Evolutionary conservation across 2,329 filamentous ascomycete genomes (phyloP), one percentile per base, ranked within the genome.

Genomic region (Ophiostoma sp.): DNA sequence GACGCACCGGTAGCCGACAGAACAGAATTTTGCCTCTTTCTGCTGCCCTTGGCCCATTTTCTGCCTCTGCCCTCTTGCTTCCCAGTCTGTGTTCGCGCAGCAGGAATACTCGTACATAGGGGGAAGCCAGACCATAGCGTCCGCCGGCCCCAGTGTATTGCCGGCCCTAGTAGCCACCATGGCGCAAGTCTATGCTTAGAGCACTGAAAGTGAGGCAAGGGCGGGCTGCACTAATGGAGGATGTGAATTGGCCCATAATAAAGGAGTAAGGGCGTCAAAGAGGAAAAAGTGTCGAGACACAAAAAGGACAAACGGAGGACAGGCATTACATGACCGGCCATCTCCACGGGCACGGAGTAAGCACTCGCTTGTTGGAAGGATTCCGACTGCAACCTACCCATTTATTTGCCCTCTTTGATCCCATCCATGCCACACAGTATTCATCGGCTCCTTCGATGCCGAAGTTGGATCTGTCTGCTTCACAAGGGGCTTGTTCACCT

Each of bases 1-100:
- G 49, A 55, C n/a, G 49, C 49, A 55, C 49, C 49, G 49, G 18
- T 55, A 55, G 49, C 49, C 49, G 49, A 55, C 49, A 55, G 3
- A 55, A 6, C 4, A 55, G 7, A 52, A n/a, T 11, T 55, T 36
- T 55, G 8, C 27, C n/a, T 14, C 14, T 55, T 27, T 27, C 18
- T 55, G 5, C 8, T 45, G 7, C 27, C 27, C 27, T 27, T 27
- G 2, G 27, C 27, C 27, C 27, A 27, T 45, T 11, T 27, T 55
- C 49, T 55, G n/a, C 27, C n/a, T 55, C 18, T 18, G 3, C 14
- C 18, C 14, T 18, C 27, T 18, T 55, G 4, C 49, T 55, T 55
- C n/a, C 49, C 49, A 4, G 11, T 9, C 49, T 55, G 8, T 11
- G 5, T 8, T 18, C 27, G 49, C 49, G 18, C 18, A 18, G 11